A percentile compares a stretch with the other conserved stretches of the same genome.
These are phyloP conservation scores for Coemansia sp. DNA, from an alignment of 192 early-diverging fungal genomes.

Conservation along the genomic window DNA sequence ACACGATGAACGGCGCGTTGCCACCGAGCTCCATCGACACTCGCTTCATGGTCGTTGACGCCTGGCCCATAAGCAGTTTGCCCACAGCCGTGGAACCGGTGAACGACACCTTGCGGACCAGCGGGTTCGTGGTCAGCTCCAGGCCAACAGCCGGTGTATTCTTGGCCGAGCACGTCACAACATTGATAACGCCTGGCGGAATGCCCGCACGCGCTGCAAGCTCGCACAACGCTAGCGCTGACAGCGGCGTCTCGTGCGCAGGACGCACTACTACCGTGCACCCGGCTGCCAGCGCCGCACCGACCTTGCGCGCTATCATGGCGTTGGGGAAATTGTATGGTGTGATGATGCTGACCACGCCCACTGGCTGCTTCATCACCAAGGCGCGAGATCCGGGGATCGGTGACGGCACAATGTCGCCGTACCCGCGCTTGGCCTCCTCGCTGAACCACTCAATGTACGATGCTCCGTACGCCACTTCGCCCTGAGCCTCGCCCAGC, in stretches of 20 bases:
- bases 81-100: conserved; percentile 57
- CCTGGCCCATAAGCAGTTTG: conserved; percentile 51
- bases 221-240: conserved; percentile 54
- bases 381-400: conserved; percentile 56
- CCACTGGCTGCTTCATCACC: conserved; percentile 74
- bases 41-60: conserved; percentile 50
- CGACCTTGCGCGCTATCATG: conserved; percentile 62
- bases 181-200: conserved; percentile 53
- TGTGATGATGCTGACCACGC: conserved; percentile 68
- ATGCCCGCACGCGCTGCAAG: conserved; percentile 53
- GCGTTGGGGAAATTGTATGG: conserved; percentile 87
- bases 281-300: conserved; percentile 48
- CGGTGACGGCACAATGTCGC: conserved; percentile 72
- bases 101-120: conserved; percentile 56
- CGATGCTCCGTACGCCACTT: conserved; percentile 61
- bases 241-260: conserved; percentile 58
- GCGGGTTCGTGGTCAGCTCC: conserved; percentile 44
- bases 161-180: conserved; percentile 46
- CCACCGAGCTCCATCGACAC: conserved; percentile 60
- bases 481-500: conserved; percentile 55
- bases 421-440: conserved; percentile 74
- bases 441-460: conserved; percentile 87
- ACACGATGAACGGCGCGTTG: conserved; percentile 59
- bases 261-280: conserved; percentile 55
- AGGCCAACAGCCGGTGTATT: conserved; percentile 49